A percentile compares a stretch with the other conserved stretches of the same genome.
These are phyloP conservation scores for Ceratobasidium theobromae DNA, from an alignment of 1,284 basidiomycete genomes.

Conservation along the genomic window DNA sequence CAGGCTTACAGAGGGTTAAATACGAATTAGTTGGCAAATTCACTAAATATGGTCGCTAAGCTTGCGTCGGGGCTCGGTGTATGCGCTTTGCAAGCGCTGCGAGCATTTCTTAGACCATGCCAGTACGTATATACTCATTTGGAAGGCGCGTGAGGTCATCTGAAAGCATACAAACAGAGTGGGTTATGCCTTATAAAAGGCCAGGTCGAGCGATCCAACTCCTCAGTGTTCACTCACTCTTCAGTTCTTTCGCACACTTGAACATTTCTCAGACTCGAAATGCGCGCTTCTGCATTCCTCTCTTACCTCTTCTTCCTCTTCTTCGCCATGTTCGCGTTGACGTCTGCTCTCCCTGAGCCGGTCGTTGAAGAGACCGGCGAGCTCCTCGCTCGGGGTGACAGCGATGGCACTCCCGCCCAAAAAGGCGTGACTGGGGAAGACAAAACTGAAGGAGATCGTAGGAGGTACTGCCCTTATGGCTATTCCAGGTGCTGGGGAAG, in stretches of 20 bases:
- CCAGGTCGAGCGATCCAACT: background rate
- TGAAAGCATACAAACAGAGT: too few relatives aligned
- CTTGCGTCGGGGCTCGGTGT: background rate
- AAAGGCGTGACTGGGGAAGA: background rate
- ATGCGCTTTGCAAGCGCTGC: background rate
- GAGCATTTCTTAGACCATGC: background rate
- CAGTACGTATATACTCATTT: too few relatives aligned
- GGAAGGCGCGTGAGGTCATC: too few relatives aligned
- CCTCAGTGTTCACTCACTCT: background rate
- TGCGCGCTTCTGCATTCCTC: background rate
- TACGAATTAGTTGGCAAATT: background rate
- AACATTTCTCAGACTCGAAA: too few relatives aligned
- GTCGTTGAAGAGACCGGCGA: background rate
- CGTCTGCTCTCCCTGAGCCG: background rate
- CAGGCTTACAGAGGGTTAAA: background rate
- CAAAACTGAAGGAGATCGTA: too few relatives aligned
- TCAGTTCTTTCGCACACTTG: background rate
- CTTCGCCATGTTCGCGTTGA: background rate
- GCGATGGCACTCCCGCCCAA: background rate
- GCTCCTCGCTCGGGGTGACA: background rate
- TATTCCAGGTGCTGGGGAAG: background rate
- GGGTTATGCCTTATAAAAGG: too few relatives aligned
- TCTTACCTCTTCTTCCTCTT: background rate
- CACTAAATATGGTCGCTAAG: background rate
- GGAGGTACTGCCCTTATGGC: too few relatives aligned